Base-by-base conservation (phyloP, 2,329 filamentous ascomycete species). In the Colletotrichum echinochloae region DNA sequence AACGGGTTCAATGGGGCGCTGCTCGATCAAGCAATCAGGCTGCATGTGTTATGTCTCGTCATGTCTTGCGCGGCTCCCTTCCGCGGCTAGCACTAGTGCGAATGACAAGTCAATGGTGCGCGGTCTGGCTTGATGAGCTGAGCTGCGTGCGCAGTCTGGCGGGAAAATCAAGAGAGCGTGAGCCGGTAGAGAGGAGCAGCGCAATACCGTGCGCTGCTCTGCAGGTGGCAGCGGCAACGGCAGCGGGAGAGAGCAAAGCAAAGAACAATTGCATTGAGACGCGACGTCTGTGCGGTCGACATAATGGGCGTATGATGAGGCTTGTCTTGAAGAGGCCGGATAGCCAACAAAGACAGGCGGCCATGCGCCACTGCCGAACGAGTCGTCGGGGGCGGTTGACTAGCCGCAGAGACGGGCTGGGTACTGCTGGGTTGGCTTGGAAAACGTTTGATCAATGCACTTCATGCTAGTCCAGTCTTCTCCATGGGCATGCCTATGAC, bases 261-360 rank as follows among this genome's bases (percentile, higher is more conserved):
- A 62, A 57, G 64, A 62, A 70, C 35, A 56, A 44, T 61, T 35
- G 51, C 64, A 67, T 49, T n/a, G 55, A 71, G 65, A 48, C 65
- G 65, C 39, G 33, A 65, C 37, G 69, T 71, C 69, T 70, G 69
- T 71, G 69, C 69, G 69, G 65, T 60, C 48, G 30, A 78, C 73
- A 75, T 74, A 75, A 75, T 72, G 64, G 56, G 71, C 72, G 75
- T 76, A 74, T 74, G 73, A 78, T 72, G 74, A 73, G 71, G 74
- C 73, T 75, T 74, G 72, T 74, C 71, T 73, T 60, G 73, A 72
- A 68, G 48, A 73, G 74, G 70, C 70, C 61, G 55, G 60, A 62
- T 16, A 70, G 70, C 69, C 74, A 74, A 73, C 74, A 73, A 72
- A 56, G 44, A 66, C 57, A 44, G 49, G 55, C 61, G 57, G 61